Evolutionary conservation across 2,329 filamentous ascomycete species (phyloP).

Genomic region (Pseudogymnoascus sp.): DNA sequence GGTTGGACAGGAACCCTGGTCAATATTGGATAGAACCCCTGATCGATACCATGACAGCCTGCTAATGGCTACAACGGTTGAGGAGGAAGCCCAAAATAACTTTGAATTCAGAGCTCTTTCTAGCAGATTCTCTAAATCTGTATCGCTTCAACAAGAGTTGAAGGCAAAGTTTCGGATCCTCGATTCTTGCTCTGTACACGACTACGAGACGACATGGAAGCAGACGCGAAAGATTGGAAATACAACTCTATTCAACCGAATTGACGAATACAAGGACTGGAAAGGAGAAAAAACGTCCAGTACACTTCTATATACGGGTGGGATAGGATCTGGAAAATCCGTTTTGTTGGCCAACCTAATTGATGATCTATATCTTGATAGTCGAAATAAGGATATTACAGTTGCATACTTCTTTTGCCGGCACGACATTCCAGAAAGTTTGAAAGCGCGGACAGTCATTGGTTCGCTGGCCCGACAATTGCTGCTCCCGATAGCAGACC

Average conservation of each 20-base stretch:
- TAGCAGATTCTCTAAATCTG: slow-evolving; percentile 17
- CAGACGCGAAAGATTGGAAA: slow-evolving; percentile 35
- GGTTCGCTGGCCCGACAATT: slow-evolving; percentile 33
- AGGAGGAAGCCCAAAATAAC: slow-evolving; percentile 21
- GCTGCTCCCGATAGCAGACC: slow-evolving; percentile 23
- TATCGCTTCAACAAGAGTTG: slow-evolving; percentile 13
- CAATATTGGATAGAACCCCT: too few species aligned
- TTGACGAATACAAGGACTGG: slow-evolving; percentile 25
- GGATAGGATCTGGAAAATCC: slow-evolving; percentile 39
- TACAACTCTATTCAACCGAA: slow-evolving; percentile 22
- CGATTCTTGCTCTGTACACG: slow-evolving; percentile 35
- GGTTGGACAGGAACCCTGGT: too few species aligned
- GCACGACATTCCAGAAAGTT: slow-evolving; percentile 26
- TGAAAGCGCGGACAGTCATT: slow-evolving; percentile 27
- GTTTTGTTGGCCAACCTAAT: slow-evolving; percentile 39
- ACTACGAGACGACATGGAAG: slow-evolving; percentile 36
- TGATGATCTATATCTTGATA: slow-evolving; percentile 29
- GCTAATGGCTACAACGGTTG: slow-evolving; percentile 23
- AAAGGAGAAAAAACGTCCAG: slow-evolving; percentile 19
- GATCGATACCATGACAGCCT: too few species aligned
- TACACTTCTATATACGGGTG: slow-evolving; percentile 33
- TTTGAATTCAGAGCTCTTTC: slow-evolving; percentile 22
- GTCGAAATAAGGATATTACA: background rate
- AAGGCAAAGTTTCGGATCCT: slow-evolving; percentile 26
- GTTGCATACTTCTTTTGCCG: slow-evolving; percentile 32